These are phyloP conservation scores for Bodo saltans DNA, from an alignment of 78 protist species.

Conservation along the genomic window DNA sequence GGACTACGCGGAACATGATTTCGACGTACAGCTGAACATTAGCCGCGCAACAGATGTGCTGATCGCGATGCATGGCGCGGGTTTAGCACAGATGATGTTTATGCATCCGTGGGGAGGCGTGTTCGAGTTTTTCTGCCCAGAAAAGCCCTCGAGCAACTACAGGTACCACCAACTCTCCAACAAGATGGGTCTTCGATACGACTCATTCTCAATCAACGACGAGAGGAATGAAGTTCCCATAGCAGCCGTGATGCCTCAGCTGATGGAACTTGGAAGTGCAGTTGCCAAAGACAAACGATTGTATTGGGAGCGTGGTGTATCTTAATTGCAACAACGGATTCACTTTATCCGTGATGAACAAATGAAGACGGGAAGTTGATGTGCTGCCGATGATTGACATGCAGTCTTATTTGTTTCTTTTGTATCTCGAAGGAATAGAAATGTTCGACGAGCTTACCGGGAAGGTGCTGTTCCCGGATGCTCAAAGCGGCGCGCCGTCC, in stretches of 20 bases:
- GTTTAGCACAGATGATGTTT: constrained; percentile 10
- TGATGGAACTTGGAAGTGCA: background rate
- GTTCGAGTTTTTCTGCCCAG: constrained; percentile 32
- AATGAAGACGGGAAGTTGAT: too few species aligned
- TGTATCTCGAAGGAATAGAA: too few species aligned
- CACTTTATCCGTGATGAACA: too few species aligned
- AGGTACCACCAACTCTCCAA: constrained; percentile 25
- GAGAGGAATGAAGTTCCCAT: constrained; percentile 7
- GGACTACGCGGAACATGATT: constrained; percentile 13
- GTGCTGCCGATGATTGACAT: too few species aligned
- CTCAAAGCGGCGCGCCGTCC: too few species aligned
- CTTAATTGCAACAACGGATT: too few species aligned
- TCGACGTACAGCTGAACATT: constrained; percentile 9
- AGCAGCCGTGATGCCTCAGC: background rate
- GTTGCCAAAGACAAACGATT: too few species aligned
- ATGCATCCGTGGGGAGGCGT: constrained; percentile 1
- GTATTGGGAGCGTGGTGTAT: too few species aligned
- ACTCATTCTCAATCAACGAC: background rate
- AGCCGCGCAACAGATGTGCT: constrained; percentile 12
- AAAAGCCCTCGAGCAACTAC: background rate
- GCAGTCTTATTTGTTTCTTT: too few species aligned
- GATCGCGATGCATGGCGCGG: constrained; percentile 32
- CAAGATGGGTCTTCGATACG: background rate
- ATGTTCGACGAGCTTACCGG: too few species aligned
- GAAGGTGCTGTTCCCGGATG: too few species aligned